phyloP scores from a whole-genome alignment of 345 rosid genomes.

The Camelina hispida region DNA sequence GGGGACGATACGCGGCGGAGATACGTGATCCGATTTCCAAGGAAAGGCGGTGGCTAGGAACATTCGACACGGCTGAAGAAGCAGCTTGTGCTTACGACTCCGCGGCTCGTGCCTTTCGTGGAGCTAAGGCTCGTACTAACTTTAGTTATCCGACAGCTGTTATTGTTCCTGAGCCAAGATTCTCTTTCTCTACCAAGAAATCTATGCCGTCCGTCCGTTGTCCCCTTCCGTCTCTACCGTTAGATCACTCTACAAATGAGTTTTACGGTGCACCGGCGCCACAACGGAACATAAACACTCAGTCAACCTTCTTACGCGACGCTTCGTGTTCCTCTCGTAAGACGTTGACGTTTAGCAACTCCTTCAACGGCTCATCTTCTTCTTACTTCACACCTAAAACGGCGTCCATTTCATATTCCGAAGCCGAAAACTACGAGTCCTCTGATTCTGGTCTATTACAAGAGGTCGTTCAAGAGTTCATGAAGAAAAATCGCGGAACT shows the following conservation, averaged over 20 bases:
- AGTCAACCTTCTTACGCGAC: slow-evolving; percentile 62
- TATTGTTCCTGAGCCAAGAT: slow-evolving; percentile 43
- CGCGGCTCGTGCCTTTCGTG: slow-evolving; percentile 93
- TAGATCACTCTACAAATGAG: slow-evolving; percentile 21
- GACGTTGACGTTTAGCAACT: background rate
- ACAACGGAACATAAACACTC: slow-evolving; percentile 38
- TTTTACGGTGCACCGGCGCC: slow-evolving; percentile 26
- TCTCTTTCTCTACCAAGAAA: slow-evolving; percentile 42
- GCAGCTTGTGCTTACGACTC: slow-evolving; percentile 95
- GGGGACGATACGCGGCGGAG: slow-evolving; percentile 99
- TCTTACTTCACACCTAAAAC: background rate
- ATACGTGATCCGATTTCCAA: slow-evolving; percentile 89
- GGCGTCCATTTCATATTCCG: slow-evolving; percentile 21
- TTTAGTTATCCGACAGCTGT: slow-evolving; percentile 62
- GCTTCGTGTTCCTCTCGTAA: slow-evolving; percentile 43
- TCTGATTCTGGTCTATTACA: slow-evolving; percentile 80
- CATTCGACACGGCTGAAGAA: slow-evolving; percentile 98
- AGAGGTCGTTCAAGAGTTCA: slow-evolving; percentile 77
- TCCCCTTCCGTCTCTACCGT: slow-evolving; percentile 26
- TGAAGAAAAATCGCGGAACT: slow-evolving; percentile 35
- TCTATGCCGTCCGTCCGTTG: slow-evolving; percentile 34
- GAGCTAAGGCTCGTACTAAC: slow-evolving; percentile 89
- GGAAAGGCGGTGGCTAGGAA: slow-evolving; percentile 96
- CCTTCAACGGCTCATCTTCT: slow-evolving; percentile 15
- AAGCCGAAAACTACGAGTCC: slow-evolving; percentile 33